Evolutionary conservation across 495 filamentous ascomycete species (phyloP).

Genomic region (Penicillium pancosmium): DNA sequence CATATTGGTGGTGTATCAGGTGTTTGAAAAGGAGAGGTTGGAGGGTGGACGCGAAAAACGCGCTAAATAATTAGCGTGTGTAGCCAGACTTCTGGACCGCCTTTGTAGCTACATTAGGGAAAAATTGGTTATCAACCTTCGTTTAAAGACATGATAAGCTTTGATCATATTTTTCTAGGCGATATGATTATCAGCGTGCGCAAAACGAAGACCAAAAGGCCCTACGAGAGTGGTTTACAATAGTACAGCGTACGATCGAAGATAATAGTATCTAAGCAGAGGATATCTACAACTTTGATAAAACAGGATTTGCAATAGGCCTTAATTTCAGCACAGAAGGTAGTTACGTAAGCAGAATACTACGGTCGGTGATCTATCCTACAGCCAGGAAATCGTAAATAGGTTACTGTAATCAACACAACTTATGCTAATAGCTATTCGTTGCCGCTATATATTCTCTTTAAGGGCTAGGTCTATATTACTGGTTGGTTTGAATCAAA

Average conservation of each 20-base stretch:
- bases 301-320: neutral
- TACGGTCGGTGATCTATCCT: too few relatives aligned
- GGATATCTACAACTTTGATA: neutral
- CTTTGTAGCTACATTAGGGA: neutral
- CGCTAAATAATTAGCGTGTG: too few relatives aligned
- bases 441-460: slow-evolving; percentile 4
- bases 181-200: neutral
- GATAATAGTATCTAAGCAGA: neutral
- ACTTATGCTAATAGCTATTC: slow-evolving; percentile 8
- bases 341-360: neutral
- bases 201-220: neutral
- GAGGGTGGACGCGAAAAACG: too few relatives aligned
- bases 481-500: slow-evolving; percentile 6
- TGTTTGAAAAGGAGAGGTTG: too few relatives aligned
- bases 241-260: neutral
- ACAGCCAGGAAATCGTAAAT: neutral
- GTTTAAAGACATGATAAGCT: neutral
- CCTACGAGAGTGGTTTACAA: neutral
- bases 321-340: neutral
- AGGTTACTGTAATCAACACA: slow-evolving; percentile 1
- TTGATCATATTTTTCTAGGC: neutral
- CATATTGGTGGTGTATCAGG: too few relatives aligned
- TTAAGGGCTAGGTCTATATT: slow-evolving; percentile 1
- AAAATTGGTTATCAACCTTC: neutral
- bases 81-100: too few relatives aligned